Percentiles rank a stretch among this genome's conserved stretches.
Evolutionary conservation across 345 rosid species (phyloP).

Genomic region (Syzygium jambos): DNA sequence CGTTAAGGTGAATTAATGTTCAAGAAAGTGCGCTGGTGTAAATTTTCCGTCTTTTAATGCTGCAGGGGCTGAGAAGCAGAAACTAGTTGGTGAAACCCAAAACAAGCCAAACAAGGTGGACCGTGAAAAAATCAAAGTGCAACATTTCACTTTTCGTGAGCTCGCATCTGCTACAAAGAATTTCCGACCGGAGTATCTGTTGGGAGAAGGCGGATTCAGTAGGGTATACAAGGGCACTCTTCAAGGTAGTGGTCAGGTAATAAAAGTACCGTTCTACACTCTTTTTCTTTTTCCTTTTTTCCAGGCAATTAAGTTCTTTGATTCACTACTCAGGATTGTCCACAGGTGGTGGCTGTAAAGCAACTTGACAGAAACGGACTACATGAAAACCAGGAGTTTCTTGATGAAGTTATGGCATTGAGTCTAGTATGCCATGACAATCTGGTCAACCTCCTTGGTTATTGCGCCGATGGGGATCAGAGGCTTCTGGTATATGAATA

Average conservation of each 20-base stretch:
- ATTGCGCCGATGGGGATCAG: constrained; percentile 78
- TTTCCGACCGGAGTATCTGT: constrained; percentile 57
- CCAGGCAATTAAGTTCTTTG: neutral
- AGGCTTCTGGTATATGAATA: constrained; percentile 54
- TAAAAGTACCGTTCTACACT: neutral
- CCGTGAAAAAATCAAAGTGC: constrained; percentile 9
- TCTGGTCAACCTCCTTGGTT: constrained; percentile 54
- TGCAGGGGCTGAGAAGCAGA: constrained; percentile 22
- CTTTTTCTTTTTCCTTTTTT: neutral
- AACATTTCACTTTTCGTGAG: constrained; percentile 49
- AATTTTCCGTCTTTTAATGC: neutral
- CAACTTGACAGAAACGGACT: constrained; percentile 64
- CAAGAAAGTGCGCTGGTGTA: neutral
- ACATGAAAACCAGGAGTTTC: constrained; percentile 51
- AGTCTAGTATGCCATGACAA: constrained; percentile 45
- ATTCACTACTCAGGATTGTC: neutral
- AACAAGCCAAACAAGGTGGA: neutral
- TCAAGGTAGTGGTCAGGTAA: constrained; percentile 51
- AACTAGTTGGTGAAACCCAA: neutral
- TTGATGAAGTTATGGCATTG: constrained; percentile 33
- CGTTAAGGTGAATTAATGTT: neutral
- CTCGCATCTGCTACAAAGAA: constrained; percentile 70
- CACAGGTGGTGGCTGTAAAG: constrained; percentile 55
- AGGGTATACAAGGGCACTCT: constrained; percentile 70
- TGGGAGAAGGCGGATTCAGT: constrained; percentile 81